Conservation (phyloP, 169 alveolate species). For the Plasmodium malariae region DNA sequence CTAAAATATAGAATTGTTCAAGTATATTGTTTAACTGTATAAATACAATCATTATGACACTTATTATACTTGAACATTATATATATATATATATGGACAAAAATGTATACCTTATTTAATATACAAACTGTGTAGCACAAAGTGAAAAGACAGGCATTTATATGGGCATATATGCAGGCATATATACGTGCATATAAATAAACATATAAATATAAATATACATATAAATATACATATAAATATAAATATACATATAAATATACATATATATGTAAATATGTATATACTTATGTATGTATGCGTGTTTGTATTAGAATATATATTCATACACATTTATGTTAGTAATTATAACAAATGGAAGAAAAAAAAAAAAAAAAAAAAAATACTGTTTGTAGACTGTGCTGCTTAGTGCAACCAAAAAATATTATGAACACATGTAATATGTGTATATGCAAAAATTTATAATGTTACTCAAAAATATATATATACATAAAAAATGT, state of each 20-base stretch:
- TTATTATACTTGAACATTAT: no score
- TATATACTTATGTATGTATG: neutral
- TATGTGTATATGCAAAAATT: neutral
- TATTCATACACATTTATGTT: neutral
- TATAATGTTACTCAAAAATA: neutral
- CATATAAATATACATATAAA: neutral
- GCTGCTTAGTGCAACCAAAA: conserved; percentile 51
- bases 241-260: neutral
- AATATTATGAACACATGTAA: conserved; percentile 4
- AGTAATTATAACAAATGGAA: neutral
- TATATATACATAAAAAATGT: neutral
- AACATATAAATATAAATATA: no score
- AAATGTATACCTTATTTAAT: no score
- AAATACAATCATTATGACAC: no score
- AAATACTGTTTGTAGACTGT: conserved; percentile 36
- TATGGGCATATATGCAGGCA: no score
- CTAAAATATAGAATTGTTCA: no score
- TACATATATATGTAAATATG: conserved; percentile 13
- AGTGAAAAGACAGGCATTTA: no score
- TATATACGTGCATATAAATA: no score
- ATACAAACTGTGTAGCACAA: no score
- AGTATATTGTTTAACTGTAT: no score
- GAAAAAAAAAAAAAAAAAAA: conserved; percentile 11
- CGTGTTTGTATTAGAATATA: neutral
- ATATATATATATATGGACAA: no score